phyloP scores from a whole-genome alignment of 2,329 filamentous ascomycete genomes.

The Colletotrichum tabaci region DNA sequence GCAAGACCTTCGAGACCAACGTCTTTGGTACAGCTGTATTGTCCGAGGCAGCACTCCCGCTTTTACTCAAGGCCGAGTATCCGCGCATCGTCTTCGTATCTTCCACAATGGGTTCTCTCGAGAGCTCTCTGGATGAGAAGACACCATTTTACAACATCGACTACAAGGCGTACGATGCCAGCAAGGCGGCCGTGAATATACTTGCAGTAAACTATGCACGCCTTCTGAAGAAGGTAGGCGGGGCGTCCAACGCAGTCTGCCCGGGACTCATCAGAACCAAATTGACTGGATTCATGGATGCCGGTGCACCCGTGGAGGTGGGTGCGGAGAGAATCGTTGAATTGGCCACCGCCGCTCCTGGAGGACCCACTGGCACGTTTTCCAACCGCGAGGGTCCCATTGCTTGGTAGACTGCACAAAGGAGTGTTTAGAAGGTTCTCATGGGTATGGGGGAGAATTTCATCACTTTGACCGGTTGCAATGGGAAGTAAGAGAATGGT shows the following conservation, averaged over 20 bases:
- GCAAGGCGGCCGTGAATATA: slow-evolving; percentile 61
- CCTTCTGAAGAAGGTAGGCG: slow-evolving; percentile 49
- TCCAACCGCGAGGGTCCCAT: slow-evolving; percentile 46
- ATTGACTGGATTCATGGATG: slow-evolving; percentile 44
- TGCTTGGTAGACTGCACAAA: slow-evolving; percentile 36
- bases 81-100: slow-evolving; percentile 57
- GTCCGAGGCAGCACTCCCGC: slow-evolving; percentile 48
- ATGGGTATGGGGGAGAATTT: too few relatives aligned
- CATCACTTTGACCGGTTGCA: neutral
- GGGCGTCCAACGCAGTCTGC: slow-evolving; percentile 54
- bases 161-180: slow-evolving; percentile 54
- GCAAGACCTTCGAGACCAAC: slow-evolving; percentile 57
- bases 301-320: slow-evolving; percentile 44
- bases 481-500: neutral
- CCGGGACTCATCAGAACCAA: slow-evolving; percentile 55
- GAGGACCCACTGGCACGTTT: slow-evolving; percentile 50
- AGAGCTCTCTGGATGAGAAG: slow-evolving; percentile 47
- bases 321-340: slow-evolving; percentile 50
- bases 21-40: slow-evolving; percentile 50
- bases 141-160: slow-evolving; percentile 48
- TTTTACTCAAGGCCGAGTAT: slow-evolving; percentile 47
- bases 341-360: slow-evolving; percentile 49
- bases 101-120: slow-evolving; percentile 53
- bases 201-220: slow-evolving; percentile 53
- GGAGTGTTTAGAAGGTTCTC: too few relatives aligned